Percentiles rank a stretch among this genome's conserved stretches.
phyloP scores from a whole-genome alignment of 345 rosid species.

The Syzygium aqueum region DNA sequence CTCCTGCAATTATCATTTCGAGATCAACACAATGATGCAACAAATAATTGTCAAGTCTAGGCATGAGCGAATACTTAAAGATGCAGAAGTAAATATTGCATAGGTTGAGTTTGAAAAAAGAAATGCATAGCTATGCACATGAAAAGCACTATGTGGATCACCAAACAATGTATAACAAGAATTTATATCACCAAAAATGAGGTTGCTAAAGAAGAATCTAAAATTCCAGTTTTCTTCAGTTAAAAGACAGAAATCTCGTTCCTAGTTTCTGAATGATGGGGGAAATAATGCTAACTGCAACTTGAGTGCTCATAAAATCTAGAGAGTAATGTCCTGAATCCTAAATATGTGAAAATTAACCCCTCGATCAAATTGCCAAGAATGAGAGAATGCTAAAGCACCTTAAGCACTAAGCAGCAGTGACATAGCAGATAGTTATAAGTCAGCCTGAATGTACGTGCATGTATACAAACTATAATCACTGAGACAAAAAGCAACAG shows the following conservation, averaged over 20 bases:
- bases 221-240: background rate
- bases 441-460: too few relatives aligned
- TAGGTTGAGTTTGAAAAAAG: background rate
- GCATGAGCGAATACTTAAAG: background rate
- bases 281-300: background rate
- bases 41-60: background rate
- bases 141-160: background rate
- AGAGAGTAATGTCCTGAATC: background rate
- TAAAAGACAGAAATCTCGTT: background rate
- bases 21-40: background rate
- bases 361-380: background rate
- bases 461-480: background rate
- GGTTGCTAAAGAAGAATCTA: background rate
- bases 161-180: background rate
- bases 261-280: background rate
- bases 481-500: background rate
- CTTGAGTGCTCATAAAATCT: background rate
- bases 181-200: background rate
- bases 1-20: constrained; percentile 36
- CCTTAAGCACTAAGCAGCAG: background rate
- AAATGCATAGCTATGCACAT: background rate
- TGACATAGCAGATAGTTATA: too few relatives aligned
- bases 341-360: background rate
- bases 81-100: background rate
- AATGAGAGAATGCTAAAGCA: background rate